Evolutionary conservation across 306 rosid species (phyloP).

Genomic region (Cicer yamashitae): DNA sequence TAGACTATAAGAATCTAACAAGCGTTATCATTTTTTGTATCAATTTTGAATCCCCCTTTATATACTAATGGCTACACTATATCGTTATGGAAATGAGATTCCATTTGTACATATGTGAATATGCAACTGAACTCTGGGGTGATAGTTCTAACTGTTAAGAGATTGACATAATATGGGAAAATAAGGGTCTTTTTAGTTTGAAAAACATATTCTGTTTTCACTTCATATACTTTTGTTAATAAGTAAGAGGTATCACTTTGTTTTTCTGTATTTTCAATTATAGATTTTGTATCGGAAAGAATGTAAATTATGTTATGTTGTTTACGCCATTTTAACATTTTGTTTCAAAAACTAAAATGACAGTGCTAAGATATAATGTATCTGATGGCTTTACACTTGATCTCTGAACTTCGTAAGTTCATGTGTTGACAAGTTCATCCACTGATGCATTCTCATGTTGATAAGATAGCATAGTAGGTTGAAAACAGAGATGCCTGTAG

Average conservation of each 20-base stretch:
- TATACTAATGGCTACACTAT: background rate
- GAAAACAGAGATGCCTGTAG: conserved; percentile 61
- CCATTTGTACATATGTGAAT: conserved; percentile 37
- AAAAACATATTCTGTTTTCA: background rate
- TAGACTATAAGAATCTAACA: conserved; percentile 29
- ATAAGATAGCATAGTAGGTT: conserved; percentile 29
- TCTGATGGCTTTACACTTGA: background rate
- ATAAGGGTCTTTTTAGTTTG: background rate
- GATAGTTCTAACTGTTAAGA: background rate
- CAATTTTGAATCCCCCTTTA: conserved; percentile 7
- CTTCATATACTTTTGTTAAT: background rate
- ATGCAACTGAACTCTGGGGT: background rate
- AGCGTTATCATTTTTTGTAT: conserved; percentile 23
- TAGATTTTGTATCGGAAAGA: background rate
- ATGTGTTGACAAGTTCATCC: too few species aligned
- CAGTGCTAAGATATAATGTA: background rate
- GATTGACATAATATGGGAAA: conserved; percentile 6
- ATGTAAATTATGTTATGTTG: background rate
- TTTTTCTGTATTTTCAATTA: background rate
- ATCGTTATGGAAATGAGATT: background rate
- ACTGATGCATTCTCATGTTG: background rate
- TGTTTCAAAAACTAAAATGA: background rate
- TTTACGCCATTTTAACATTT: background rate
- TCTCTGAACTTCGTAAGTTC: too few species aligned
- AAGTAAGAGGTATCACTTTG: background rate